phyloP scores from a whole-genome alignment of 805 yeast genomes.

The Diddensiella transvaalensis region DNA sequence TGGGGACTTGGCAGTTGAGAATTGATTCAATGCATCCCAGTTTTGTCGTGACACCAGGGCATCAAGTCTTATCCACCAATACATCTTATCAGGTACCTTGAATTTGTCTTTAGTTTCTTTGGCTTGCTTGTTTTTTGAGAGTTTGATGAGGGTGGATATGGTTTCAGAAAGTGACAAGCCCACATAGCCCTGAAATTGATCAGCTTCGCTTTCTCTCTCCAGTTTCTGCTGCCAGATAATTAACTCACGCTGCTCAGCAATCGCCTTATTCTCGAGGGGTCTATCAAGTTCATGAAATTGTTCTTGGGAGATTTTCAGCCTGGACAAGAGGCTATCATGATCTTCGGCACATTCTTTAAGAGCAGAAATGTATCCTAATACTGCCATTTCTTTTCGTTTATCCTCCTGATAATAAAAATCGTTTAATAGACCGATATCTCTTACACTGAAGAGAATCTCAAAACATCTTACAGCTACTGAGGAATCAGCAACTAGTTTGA shows the following conservation, averaged over 20 bases:
- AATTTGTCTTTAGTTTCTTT: constrained; percentile 48
- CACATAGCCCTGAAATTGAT: constrained; percentile 39
- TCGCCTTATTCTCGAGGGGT: constrained; percentile 37
- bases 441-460: constrained; percentile 33
- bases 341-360: constrained; percentile 18
- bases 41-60: constrained; percentile 45
- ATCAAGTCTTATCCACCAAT: constrained; percentile 51
- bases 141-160: constrained; percentile 41
- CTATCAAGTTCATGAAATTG: constrained; percentile 35
- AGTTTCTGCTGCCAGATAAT: constrained; percentile 44
- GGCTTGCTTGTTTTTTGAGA: constrained; percentile 51
- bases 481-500: constrained; percentile 54
- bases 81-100: constrained; percentile 54
- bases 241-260: constrained; percentile 46
- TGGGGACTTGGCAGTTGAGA: constrained; percentile 56
- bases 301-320: constrained; percentile 29
- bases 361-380: constrained; percentile 37
- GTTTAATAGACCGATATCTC: constrained; percentile 40
- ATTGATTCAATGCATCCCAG: constrained; percentile 54
- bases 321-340: constrained; percentile 24
- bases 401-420: constrained; percentile 68
- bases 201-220: constrained; percentile 35
- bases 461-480: constrained; percentile 42
- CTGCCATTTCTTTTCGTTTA: constrained; percentile 45
- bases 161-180: constrained; percentile 49